Percentiles rank a stretch among this genome's conserved stretches.
Evolutionary conservation across 1,139 yeast species (phyloP).

Genomic region (Blastobotrys illinoisensis): DNA sequence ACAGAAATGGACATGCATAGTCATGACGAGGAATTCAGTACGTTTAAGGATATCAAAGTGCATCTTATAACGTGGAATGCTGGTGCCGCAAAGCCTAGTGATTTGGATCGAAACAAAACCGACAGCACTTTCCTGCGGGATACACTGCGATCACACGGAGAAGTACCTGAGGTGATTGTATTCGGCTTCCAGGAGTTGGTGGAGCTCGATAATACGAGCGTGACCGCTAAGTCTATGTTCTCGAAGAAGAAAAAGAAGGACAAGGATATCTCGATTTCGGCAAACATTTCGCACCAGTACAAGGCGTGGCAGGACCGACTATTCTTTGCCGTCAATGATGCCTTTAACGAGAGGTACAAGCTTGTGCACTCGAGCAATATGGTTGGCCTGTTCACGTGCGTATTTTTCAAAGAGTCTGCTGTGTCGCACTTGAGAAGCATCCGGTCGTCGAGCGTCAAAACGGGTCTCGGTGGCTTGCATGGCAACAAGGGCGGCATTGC

Average conservation of each 20-base stretch:
- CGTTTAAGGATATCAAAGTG: slow-evolving; percentile 26
- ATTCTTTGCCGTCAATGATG: slow-evolving; percentile 16
- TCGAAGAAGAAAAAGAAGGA: slow-evolving; percentile 29
- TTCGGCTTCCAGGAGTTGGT: slow-evolving; percentile 92
- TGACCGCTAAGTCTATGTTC: slow-evolving; percentile 58
- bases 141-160: slow-evolving; percentile 18
- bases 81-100: slow-evolving; percentile 37
- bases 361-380: slow-evolving; percentile 78
- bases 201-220: slow-evolving; percentile 84
- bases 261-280: slow-evolving; percentile 26
- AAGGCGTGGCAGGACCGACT: slow-evolving; percentile 37
- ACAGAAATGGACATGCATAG: slow-evolving; percentile 29
- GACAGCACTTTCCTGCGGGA: slow-evolving; percentile 20
- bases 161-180: slow-evolving; percentile 66
- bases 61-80: slow-evolving; percentile 41
- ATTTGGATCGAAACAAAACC: slow-evolving; percentile 23
- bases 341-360: slow-evolving; percentile 43
- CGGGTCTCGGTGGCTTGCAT: slow-evolving; percentile 91
- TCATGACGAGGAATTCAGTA: slow-evolving; percentile 29
- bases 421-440: slow-evolving; percentile 51
- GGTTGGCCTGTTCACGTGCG: slow-evolving; percentile 73
- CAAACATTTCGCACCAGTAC: slow-evolving; percentile 35
- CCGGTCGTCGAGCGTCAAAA: slow-evolving; percentile 77
- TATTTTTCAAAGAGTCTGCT: slow-evolving; percentile 56
- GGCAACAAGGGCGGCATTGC: slow-evolving; percentile 96